Evolutionary conservation across 2,329 filamentous ascomycete genomes (phyloP).

Genomic region (Apiospora saccharicola): DNA sequence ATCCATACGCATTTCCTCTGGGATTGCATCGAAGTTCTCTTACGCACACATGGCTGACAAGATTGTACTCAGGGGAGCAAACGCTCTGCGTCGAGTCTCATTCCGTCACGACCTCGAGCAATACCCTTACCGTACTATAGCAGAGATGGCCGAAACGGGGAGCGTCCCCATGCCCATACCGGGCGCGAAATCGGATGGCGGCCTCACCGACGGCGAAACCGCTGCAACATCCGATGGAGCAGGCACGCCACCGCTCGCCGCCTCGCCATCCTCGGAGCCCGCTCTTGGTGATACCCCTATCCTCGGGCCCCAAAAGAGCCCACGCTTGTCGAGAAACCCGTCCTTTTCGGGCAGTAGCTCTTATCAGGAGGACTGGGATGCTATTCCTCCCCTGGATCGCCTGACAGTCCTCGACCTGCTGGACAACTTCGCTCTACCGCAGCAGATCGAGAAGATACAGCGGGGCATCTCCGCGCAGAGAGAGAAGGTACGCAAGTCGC

Average conservation of each 20-base stretch:
- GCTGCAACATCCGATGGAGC: slow-evolving; percentile 50
- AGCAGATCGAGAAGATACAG: slow-evolving; percentile 91
- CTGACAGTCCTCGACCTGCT: slow-evolving; percentile 92
- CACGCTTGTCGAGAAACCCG: slow-evolving; percentile 73
- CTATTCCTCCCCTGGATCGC: slow-evolving; percentile 86
- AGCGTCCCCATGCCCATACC: slow-evolving; percentile 45
- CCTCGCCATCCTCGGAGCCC: slow-evolving; percentile 52
- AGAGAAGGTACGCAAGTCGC: slow-evolving; percentile 83
- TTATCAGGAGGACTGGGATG: slow-evolving; percentile 89
- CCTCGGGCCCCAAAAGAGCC: slow-evolving; percentile 58
- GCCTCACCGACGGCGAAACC: slow-evolving; percentile 52
- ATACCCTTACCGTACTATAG: slow-evolving; percentile 45
- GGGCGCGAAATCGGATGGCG: slow-evolving; percentile 46
- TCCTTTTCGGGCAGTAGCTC: slow-evolving; percentile 86
- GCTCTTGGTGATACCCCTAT: slow-evolving; percentile 57
- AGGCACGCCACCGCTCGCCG: slow-evolving; percentile 48
- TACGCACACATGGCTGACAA: slow-evolving; percentile 49
- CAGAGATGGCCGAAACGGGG: slow-evolving; percentile 52
- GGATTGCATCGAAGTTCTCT: background rate
- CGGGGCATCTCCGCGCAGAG: slow-evolving; percentile 82
- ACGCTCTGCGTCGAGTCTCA: slow-evolving; percentile 49
- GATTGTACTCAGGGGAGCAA: slow-evolving; percentile 49
- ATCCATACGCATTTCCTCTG: background rate
- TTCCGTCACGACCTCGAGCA: slow-evolving; percentile 48
- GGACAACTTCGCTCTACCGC: slow-evolving; percentile 89